A percentile compares a stretch with the other conserved stretches of the same genome.
phyloP scores from a whole-genome alignment of 2,329 filamentous ascomycete species.

The Dactylonectria estremocensis region DNA sequence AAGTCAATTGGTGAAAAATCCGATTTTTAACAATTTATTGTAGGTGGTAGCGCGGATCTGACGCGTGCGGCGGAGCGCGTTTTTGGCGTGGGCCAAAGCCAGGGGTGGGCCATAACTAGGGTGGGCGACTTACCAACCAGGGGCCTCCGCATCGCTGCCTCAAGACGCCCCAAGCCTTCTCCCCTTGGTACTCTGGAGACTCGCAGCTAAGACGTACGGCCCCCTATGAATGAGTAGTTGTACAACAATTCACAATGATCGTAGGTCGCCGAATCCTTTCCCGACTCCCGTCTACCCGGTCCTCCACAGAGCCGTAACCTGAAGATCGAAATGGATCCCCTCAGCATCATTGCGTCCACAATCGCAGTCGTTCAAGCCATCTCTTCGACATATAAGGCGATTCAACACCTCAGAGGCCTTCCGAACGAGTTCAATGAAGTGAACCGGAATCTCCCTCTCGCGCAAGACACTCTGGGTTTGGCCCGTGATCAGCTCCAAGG shows the following conservation, averaged over 20 bases:
- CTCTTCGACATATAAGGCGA: slow-evolving; percentile 9
- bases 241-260: background rate
- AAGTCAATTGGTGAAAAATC: background rate
- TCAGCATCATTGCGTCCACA: slow-evolving; percentile 1
- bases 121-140: background rate
- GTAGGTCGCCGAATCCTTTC: background rate
- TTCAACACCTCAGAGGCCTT: slow-evolving; percentile 6
- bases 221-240: slow-evolving; percentile 1
- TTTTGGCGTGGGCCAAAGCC: background rate
- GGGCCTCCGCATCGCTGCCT: background rate
- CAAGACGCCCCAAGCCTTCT: background rate
- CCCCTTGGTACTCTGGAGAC: background rate
- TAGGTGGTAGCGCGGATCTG: background rate
- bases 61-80: background rate
- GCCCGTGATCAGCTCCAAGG: background rate
- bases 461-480: background rate
- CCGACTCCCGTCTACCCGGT: background rate
- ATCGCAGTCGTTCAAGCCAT: slow-evolving; percentile 4
- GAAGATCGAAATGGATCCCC: slow-evolving; percentile 20
- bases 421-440: slow-evolving; percentile 14
- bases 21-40: background rate
- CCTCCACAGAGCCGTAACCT: background rate
- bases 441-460: slow-evolving; percentile 11
- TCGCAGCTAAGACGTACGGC: slow-evolving; percentile 2
- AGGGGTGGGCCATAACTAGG: no score